A percentile compares a stretch with the other conserved stretches of the same genome.
Conservation (phyloP, 1,139 yeast genomes). For the Taphrina wiesneri region DNA sequence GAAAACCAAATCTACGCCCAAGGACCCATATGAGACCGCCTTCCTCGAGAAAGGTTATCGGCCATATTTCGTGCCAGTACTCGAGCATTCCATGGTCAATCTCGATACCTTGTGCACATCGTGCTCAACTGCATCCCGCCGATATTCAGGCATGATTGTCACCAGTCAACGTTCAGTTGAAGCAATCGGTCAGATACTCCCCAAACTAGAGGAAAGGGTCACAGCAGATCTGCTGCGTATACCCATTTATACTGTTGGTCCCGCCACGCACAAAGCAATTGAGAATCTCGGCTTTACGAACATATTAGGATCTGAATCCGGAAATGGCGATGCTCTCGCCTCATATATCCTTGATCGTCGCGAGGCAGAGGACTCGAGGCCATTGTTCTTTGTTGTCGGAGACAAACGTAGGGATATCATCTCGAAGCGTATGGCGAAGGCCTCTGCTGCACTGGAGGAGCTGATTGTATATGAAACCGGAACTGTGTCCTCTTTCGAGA, state of each 20-base stretch:
- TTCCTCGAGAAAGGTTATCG: constrained; percentile 16
- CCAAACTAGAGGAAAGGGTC: constrained; percentile 9
- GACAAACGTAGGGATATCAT: constrained; percentile 78
- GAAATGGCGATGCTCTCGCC: constrained; percentile 74
- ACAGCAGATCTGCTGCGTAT: constrained; percentile 48
- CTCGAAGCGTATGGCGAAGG: constrained; percentile 56
- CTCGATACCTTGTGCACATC: constrained; percentile 51
- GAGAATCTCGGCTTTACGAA: constrained; percentile 62
- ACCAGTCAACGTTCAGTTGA: constrained; percentile 94
- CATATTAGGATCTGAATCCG: constrained; percentile 68
- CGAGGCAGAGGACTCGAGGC: constrained; percentile 40
- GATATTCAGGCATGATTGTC: constrained; percentile 61
- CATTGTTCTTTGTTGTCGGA: constrained; percentile 74
- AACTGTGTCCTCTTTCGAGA: constrained; percentile 20
- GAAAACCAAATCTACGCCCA: constrained; percentile 29
- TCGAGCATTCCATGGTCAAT: constrained; percentile 62
- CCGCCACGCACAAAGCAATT: constrained; percentile 74
- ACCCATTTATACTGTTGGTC: constrained; percentile 85
- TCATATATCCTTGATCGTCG: constrained; percentile 55
- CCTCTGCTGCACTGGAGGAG: constrained; percentile 37
- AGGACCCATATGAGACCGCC: constrained; percentile 26
- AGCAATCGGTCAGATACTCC: constrained; percentile 50
- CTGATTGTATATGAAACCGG: constrained; percentile 20
- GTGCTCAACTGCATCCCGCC: constrained; percentile 40
- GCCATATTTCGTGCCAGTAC: constrained; percentile 63